These are phyloP conservation scores for Puccinia novopanici DNA, from an alignment of 1,284 basidiomycete species.

Conservation along the genomic window DNA sequence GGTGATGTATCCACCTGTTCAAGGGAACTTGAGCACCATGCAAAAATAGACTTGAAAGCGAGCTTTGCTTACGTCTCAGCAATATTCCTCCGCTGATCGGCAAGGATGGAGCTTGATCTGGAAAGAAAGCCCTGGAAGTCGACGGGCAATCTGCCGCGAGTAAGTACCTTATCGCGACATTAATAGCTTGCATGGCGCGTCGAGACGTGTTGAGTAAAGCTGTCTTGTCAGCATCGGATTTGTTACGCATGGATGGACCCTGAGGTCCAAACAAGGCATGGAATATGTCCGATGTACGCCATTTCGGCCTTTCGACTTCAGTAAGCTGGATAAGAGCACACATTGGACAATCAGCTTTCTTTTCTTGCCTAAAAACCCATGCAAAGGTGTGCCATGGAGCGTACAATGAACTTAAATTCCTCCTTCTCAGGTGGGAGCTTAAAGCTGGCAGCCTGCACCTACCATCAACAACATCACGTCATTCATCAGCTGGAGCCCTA, in stretches of 20 bases:
- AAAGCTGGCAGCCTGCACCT: conserved; percentile 8
- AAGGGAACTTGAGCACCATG: neutral
- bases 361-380: too few species aligned
- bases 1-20: conserved; percentile 24
- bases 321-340: conserved; percentile 8
- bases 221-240: neutral
- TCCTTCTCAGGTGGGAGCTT: conserved; percentile 24
- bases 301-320: neutral
- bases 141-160: conserved; percentile 20
- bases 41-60: neutral
- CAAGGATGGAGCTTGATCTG: neutral
- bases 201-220: neutral
- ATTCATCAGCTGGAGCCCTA: neutral
- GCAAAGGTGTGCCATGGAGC: too few species aligned
- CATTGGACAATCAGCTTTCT: too few species aligned
- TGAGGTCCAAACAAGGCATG: conserved; percentile 26
- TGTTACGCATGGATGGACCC: neutral
- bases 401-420: conserved; percentile 35
- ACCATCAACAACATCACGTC: neutral
- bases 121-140: conserved; percentile 22
- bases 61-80: conserved; percentile 25
- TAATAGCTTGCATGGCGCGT: conserved; percentile 17
- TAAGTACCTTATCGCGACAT: conserved; percentile 13
- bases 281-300: conserved; percentile 10
- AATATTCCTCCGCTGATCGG: neutral